These are phyloP conservation scores for Pleurotus sapidus DNA, from an alignment of 768 basidiomycete species.

Conservation along the genomic window DNA sequence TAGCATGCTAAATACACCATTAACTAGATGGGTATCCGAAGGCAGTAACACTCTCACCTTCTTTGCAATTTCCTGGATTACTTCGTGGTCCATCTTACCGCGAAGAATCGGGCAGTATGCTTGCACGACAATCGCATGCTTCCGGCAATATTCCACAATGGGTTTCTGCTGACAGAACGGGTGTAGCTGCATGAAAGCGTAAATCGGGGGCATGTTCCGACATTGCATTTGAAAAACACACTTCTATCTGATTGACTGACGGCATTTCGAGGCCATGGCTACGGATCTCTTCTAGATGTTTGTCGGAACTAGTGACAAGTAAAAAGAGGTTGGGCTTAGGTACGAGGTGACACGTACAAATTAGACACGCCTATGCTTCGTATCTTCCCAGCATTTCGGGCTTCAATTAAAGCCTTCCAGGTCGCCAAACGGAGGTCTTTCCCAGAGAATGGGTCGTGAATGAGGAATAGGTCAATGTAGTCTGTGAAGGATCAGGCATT, in stretches of 20 bases:
- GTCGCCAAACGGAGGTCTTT: constrained; percentile 63
- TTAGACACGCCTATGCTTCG: constrained; percentile 81
- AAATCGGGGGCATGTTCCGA: no score
- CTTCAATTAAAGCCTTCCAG: constrained; percentile 66
- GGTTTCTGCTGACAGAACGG: constrained; percentile 79
- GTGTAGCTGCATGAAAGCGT: constrained; percentile 51
- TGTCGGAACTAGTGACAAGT: constrained; percentile 44
- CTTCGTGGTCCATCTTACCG: constrained; percentile 52
- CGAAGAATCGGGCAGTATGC: constrained; percentile 79
- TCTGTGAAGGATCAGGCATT: constrained; percentile 19
- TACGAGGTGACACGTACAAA: constrained; percentile 46
- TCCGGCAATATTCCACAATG: constrained; percentile 72
- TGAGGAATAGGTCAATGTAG: constrained; percentile 74
- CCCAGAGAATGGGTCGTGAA: constrained; percentile 71
- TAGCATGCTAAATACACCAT: constrained; percentile 38
- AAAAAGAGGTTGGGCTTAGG: background rate
- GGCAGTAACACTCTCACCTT: constrained; percentile 41
- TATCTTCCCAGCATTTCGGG: constrained; percentile 63
- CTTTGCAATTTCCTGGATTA: constrained; percentile 49
- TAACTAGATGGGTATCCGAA: no score
- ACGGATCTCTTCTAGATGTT: constrained; percentile 74
- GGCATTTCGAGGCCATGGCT: constrained; percentile 62
- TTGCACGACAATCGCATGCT: constrained; percentile 59
- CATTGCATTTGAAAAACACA: constrained; percentile 18
- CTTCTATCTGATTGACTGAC: constrained; percentile 82